phyloP scores from a whole-genome alignment of 2,329 filamentous ascomycete genomes.

The Penicillium sp. region DNA sequence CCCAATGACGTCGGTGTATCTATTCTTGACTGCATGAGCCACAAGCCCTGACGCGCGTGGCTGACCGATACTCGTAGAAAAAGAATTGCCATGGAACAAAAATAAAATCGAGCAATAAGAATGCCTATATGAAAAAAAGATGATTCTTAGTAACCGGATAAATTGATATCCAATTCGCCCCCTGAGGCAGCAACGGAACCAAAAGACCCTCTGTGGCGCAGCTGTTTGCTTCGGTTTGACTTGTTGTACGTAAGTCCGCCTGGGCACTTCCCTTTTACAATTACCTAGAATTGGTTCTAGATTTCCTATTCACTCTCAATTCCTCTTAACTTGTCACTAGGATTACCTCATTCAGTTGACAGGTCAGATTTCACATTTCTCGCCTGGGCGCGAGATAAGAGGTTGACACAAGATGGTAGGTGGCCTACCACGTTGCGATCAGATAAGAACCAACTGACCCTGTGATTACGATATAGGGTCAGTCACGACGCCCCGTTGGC shows the following conservation, averaged over 20 bases:
- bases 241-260: constrained; percentile 25
- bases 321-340: not conserved
- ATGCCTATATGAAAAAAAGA: not conserved
- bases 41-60: constrained; percentile 15
- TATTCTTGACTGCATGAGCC: constrained; percentile 25
- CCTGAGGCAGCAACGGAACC: constrained; percentile 20
- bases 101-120: not conserved
- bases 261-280: constrained; percentile 8
- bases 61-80: not conserved
- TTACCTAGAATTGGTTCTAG: constrained; percentile 8
- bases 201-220: constrained; percentile 22
- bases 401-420: constrained; percentile 38
- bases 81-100: not conserved
- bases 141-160: not conserved
- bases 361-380: constrained; percentile 29
- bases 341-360: constrained; percentile 15
- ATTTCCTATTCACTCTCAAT: constrained; percentile 7
- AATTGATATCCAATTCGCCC: constrained; percentile 12
- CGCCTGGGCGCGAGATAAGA: constrained; percentile 32
- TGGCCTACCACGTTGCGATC: not conserved
- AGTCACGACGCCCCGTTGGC: constrained; percentile 44
- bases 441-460: constrained; percentile 18
- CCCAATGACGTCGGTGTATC: constrained; percentile 28
- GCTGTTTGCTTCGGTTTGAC: constrained; percentile 25
- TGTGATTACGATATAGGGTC: constrained; percentile 31